These are phyloP conservation scores for Rubia peregrina DNA, from an alignment of 305 asterid species.

Conservation along the genomic window DNA sequence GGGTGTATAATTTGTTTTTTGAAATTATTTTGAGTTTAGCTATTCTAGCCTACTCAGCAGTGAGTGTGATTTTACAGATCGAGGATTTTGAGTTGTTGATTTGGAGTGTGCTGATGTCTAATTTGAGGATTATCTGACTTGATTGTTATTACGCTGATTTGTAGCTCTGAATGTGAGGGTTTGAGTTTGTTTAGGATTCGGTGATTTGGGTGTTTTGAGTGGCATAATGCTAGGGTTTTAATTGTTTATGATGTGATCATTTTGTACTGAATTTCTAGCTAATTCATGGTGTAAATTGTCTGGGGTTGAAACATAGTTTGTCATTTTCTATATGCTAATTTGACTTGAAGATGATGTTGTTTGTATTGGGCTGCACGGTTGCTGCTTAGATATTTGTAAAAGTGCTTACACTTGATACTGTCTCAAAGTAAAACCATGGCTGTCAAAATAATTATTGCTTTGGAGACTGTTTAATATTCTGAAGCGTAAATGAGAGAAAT, in stretches of 20 bases:
- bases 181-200: background rate
- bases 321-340: background rate
- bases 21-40: background rate
- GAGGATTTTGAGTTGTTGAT: conserved; percentile 1
- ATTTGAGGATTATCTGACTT: background rate
- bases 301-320: background rate
- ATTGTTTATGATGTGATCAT: background rate
- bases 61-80: conserved; percentile 14
- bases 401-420: background rate
- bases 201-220: background rate
- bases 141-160: background rate
- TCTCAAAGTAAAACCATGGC: no score
- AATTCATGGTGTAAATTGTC: background rate
- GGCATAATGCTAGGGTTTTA: background rate
- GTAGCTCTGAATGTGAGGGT: background rate
- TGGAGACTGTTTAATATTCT: background rate
- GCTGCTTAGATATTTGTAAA: background rate
- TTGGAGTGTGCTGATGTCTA: background rate
- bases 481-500: background rate
- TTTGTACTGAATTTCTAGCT: background rate
- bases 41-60: background rate
- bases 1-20: background rate
- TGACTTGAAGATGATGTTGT: background rate
- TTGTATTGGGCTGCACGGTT: background rate
- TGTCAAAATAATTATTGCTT: background rate